These are phyloP conservation scores for Dryas drummondii DNA, from an alignment of 306 rosid genomes.

Conservation along the genomic window DNA sequence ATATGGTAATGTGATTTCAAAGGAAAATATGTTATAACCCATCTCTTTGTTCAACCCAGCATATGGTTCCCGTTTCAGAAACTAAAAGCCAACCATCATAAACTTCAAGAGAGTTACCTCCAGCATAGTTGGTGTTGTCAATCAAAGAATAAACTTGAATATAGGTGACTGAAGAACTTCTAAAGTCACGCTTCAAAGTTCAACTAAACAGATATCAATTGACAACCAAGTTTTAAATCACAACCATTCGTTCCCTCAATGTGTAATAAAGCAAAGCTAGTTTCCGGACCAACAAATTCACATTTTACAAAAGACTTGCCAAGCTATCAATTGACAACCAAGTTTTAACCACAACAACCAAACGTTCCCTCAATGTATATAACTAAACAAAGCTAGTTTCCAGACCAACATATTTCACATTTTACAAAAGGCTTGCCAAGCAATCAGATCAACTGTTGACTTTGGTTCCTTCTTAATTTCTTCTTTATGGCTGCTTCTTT, in stretches of 20 bases:
- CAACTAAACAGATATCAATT: not conserved
- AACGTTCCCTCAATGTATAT: too few species aligned
- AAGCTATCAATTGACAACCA: not conserved
- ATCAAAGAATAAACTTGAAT: not conserved
- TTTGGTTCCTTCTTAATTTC: constrained; percentile 14
- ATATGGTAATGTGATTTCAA: too few species aligned
- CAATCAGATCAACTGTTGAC: not conserved
- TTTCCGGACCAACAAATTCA: not conserved
- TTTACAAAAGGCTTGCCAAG: not conserved
- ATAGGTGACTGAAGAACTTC: not conserved
- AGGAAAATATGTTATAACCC: too few species aligned
- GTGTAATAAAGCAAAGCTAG: not conserved
- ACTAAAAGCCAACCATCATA: too few species aligned
- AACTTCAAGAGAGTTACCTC: not conserved
- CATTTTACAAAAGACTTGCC: not conserved
- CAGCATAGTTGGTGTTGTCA: not conserved
- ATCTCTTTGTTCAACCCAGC: too few species aligned
- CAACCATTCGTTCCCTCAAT: too few species aligned
- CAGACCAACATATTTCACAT: not conserved
- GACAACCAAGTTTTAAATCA: too few species aligned
- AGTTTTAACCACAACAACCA: too few species aligned
- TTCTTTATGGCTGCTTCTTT: constrained; percentile 19
- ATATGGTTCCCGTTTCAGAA: too few species aligned
- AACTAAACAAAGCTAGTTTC: not conserved
- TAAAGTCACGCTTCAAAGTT: not conserved